Evolutionary conservation across 768 basidiomycete species (phyloP), one percentile per base, ranked within the genome.

Genomic region (Kwoniella shandongensis): DNA sequence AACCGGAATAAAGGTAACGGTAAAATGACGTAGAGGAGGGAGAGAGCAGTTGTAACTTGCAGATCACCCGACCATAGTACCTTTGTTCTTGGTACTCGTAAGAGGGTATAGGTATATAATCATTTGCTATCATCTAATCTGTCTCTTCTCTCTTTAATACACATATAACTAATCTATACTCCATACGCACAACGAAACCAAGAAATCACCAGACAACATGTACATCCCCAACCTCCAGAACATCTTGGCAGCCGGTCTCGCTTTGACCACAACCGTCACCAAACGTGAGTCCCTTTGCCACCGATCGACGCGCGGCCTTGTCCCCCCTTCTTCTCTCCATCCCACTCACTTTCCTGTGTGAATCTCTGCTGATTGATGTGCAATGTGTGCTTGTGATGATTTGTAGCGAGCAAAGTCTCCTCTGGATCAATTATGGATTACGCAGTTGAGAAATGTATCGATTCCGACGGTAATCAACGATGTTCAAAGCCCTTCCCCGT

Each of bases 401-500:
- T 22, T 35, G 3, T 44, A 74, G 72, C 60, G 32, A 40, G 50
- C 47, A 55, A 67, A 54, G 62, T 75, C 41, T 63, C 62, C 29
- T 59, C 63, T 20, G 74, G 74, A 6, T 44, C 38, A 18, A 57
- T 75, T 52, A 65, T 70, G 52, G 74, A 75, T 50, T 75, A 63
- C 57, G 66, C 62, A 45, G 59, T 66, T 44, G 65, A 70, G 59
- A 65, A 67, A 48, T 75, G 74, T 53, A 57, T 73, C 52, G 74
- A 73, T 50, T 41, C 51, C 20, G 65, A 70, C 25, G 65, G 65
- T 18, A 67, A 66, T 48, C 30, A 57, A 23, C 66, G 69, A 48
- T 75, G 74, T 58, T 62, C 72, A 51, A 73, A 66, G 51, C 74
- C 74, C 22, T 75, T 75, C 65, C 56, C 64, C 38, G 66, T 72